These are phyloP conservation scores for Flaveria ramosissima DNA, from an alignment of 129 eudicot genomes.

Conservation along the genomic window DNA sequence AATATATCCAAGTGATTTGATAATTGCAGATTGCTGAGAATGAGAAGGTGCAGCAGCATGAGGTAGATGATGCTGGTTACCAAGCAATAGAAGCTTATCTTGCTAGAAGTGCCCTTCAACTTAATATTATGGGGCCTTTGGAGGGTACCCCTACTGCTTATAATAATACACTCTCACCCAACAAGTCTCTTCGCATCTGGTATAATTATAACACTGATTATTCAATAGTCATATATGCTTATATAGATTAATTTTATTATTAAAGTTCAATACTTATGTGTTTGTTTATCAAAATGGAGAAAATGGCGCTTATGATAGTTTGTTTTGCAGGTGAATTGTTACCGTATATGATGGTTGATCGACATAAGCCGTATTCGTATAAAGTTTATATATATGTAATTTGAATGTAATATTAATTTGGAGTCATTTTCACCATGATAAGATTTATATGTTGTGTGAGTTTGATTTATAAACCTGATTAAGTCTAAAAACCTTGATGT, in stretches of 20 bases:
- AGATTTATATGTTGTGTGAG: neutral
- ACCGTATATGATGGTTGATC: neutral
- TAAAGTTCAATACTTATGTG: too few species aligned
- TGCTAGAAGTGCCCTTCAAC: slow-evolving; percentile 39
- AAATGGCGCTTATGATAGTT: neutral
- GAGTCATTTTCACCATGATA: neutral
- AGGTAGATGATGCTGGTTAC: slow-evolving; percentile 42
- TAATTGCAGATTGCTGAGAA: slow-evolving; percentile 50
- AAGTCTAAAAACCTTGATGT: neutral
- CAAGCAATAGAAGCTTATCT: slow-evolving; percentile 35
- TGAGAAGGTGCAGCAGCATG: slow-evolving; percentile 58
- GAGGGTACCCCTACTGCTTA: slow-evolving; percentile 20
- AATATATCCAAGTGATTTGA: neutral
- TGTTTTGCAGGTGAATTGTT: slow-evolving; percentile 29
- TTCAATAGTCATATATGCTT: neutral
- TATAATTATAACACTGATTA: neutral
- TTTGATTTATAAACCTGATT: neutral
- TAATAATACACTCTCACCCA: slow-evolving; percentile 15
- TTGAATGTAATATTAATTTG: neutral
- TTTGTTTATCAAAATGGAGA: neutral
- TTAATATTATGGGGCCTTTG: slow-evolving; percentile 32
- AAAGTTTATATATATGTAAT: slow-evolving; percentile 10
- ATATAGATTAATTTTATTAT: neutral
- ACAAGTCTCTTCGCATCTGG: slow-evolving; percentile 41
- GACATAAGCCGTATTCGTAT: neutral